Conservation (phyloP, 768 basidiomycete species). For the Kwoniella sp. region DNA sequence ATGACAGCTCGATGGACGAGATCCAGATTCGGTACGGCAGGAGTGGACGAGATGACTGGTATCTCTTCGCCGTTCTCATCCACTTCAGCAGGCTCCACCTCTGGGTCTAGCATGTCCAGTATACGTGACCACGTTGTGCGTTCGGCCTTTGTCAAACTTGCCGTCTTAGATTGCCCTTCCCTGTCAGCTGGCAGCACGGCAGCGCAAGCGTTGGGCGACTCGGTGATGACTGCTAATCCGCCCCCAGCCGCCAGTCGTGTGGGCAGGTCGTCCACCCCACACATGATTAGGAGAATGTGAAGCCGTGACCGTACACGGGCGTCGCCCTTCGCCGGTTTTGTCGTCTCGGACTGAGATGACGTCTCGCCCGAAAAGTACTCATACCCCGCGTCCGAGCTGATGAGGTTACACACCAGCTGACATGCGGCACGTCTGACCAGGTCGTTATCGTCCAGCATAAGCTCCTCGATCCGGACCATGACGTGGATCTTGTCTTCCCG, state of each 20-base stretch:
- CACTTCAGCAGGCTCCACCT: constrained; percentile 51
- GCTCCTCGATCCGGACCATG: constrained; percentile 36
- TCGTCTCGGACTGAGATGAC: not conserved
- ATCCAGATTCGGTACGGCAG: constrained; percentile 52
- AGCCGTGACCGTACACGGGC: constrained; percentile 53
- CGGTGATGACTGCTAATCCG: constrained; percentile 74
- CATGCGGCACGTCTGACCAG: constrained; percentile 81
- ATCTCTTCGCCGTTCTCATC: constrained; percentile 45
- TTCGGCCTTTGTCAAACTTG: constrained; percentile 61
- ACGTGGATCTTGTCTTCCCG: constrained; percentile 65
- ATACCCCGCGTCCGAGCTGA: constrained; percentile 71
- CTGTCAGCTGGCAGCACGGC: constrained; percentile 52
- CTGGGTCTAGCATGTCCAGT: constrained; percentile 58
- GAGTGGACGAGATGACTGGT: constrained; percentile 29
- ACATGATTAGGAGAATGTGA: constrained; percentile 75
- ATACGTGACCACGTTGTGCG: too few species aligned
- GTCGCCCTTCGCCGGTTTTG: not conserved
- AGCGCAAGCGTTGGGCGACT: constrained; percentile 60
- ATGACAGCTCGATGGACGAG: constrained; percentile 73
- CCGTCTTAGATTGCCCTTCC: constrained; percentile 15
- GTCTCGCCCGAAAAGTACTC: constrained; percentile 58
- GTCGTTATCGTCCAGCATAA: constrained; percentile 63
- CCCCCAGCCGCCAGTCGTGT: constrained; percentile 89
- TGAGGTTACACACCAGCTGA: constrained; percentile 87
- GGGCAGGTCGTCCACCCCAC: constrained; percentile 75